These are phyloP conservation scores for Tremellales sp. DNA, from an alignment of 1,284 basidiomycete genomes.

Conservation along the genomic window DNA sequence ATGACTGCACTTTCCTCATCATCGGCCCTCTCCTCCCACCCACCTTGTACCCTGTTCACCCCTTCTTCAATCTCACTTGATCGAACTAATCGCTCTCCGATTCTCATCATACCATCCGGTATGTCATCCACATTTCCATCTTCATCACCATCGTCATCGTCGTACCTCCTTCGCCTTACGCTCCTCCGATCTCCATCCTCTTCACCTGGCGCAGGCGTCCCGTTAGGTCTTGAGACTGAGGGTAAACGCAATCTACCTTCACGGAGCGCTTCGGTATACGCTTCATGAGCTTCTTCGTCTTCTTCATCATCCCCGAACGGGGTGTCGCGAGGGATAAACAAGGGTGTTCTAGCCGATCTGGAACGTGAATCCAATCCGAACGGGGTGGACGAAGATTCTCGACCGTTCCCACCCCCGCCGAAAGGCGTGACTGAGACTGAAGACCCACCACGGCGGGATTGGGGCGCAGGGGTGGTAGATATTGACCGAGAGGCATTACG, in stretches of 20 bases:
- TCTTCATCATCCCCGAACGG: slow-evolving; percentile 44
- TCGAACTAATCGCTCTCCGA: slow-evolving; percentile 36
- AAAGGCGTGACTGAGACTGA: background rate
- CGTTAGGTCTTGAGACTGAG: slow-evolving; percentile 27
- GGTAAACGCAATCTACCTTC: slow-evolving; percentile 39
- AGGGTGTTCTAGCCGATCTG: slow-evolving; percentile 23
- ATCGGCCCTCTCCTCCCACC: slow-evolving; percentile 41
- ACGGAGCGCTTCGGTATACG: slow-evolving; percentile 33
- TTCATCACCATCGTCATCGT: slow-evolving; percentile 32
- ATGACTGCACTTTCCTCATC: slow-evolving; percentile 43
- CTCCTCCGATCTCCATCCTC: slow-evolving; percentile 4
- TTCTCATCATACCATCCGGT: slow-evolving; percentile 38
- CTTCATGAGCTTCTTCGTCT: slow-evolving; percentile 44
- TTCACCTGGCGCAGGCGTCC: slow-evolving; percentile 17
- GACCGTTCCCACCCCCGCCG: slow-evolving; percentile 2
- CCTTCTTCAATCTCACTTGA: slow-evolving; percentile 41
- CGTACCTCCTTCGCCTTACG: slow-evolving; percentile 5
- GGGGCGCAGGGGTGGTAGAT: slow-evolving; percentile 22
- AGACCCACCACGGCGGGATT: slow-evolving; percentile 21
- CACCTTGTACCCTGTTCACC: slow-evolving; percentile 33
- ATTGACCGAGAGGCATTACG: slow-evolving; percentile 38
- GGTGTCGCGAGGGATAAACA: slow-evolving; percentile 41
- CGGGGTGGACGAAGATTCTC: slow-evolving; percentile 10
- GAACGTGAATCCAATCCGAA: slow-evolving; percentile 15
- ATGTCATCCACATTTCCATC: slow-evolving; percentile 44